These are phyloP conservation scores for Allium cepa DNA, from an alignment of 106 monocot species.

Conservation along the genomic window DNA sequence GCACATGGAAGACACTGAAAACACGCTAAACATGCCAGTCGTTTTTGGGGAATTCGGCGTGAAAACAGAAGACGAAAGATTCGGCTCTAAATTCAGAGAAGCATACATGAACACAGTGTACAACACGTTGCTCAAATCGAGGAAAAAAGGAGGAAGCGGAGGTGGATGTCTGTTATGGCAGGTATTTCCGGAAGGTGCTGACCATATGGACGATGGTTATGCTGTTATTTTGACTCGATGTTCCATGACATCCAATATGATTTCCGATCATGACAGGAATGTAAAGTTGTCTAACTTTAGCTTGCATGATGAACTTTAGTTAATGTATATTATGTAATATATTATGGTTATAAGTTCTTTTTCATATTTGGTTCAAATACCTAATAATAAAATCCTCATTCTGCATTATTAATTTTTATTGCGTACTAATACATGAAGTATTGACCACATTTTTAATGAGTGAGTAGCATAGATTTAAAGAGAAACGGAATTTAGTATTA, in stretches of 20 bases:
- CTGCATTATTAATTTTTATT: too few species aligned
- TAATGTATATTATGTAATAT: background rate
- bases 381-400: too few species aligned
- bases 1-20: conserved; percentile 77
- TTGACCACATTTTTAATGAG: too few species aligned
- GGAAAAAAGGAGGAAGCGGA: conserved; percentile 38
- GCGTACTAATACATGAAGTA: too few species aligned
- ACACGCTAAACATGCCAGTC: conserved; percentile 59
- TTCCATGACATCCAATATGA: conserved; percentile 23
- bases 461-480: too few species aligned
- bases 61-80: conserved; percentile 39
- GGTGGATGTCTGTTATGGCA: conserved; percentile 88
- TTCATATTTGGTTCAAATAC: too few species aligned
- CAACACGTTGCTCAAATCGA: conserved; percentile 32
- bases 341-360: too few species aligned
- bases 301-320: conserved; percentile 19
- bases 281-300: conserved; percentile 12
- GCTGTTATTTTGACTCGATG: conserved; percentile 44
- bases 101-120: conserved; percentile 52
- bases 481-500: too few species aligned
- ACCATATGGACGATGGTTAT: conserved; percentile 93
- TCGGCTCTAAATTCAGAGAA: conserved; percentile 38
- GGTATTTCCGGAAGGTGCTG: conserved; percentile 76
- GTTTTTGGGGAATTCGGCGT: conserved; percentile 77
- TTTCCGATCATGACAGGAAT: conserved; percentile 39